These are phyloP conservation scores for Boletus vinaceobasis DNA, from an alignment of 768 basidiomycete genomes.

Conservation along the genomic window DNA sequence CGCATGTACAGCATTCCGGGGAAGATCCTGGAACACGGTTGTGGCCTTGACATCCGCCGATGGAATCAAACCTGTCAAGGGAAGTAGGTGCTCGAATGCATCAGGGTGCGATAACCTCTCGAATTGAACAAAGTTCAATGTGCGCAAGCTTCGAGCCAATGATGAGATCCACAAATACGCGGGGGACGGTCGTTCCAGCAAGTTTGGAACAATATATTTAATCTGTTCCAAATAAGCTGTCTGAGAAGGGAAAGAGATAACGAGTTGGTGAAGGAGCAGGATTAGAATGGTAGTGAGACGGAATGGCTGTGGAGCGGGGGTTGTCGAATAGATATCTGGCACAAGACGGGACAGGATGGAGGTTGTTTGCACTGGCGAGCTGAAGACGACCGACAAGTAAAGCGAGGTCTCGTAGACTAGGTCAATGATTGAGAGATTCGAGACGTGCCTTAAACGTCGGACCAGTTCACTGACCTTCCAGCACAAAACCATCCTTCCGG, in stretches of 20 bases:
- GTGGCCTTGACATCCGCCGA: background rate
- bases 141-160: conserved; percentile 51
- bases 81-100: conserved; percentile 25
- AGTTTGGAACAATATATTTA: conserved; percentile 21
- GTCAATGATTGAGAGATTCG: background rate
- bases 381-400: conserved; percentile 60
- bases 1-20: conserved; percentile 40
- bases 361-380: conserved; percentile 56
- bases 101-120: conserved; percentile 39
- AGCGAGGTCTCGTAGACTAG: conserved; percentile 75
- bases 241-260: conserved; percentile 63
- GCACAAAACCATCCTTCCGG: conserved; percentile 56
- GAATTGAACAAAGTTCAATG: conserved; percentile 52
- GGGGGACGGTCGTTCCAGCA: conserved; percentile 37
- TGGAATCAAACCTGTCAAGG: background rate
- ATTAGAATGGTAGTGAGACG: conserved; percentile 39
- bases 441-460: background rate
- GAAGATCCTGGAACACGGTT: conserved; percentile 22
- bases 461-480: conserved; percentile 52
- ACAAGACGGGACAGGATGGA: conserved; percentile 61
- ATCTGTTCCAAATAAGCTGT: conserved; percentile 38
- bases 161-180: conserved; percentile 49
- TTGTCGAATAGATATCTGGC: conserved; percentile 41
- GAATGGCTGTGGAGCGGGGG: conserved; percentile 13
- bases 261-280: conserved; percentile 57